These are phyloP conservation scores for Nakazawaea pomicola DNA, from an alignment of 805 yeast species.

Conservation along the genomic window DNA sequence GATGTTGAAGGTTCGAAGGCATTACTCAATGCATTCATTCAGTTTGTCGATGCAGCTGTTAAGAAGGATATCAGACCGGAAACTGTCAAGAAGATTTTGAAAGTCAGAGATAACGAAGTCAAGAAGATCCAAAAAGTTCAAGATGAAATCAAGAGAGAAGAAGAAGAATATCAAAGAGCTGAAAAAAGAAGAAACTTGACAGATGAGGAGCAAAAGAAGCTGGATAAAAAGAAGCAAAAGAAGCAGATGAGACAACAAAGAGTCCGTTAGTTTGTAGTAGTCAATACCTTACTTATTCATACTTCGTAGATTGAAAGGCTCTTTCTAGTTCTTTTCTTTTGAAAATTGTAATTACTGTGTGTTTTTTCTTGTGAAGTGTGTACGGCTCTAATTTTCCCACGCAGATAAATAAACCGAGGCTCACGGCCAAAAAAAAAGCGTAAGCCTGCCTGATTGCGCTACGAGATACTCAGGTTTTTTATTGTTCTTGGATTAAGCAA, in stretches of 20 bases:
- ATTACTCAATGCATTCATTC: conserved; percentile 51
- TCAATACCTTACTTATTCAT: no score
- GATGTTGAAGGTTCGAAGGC: conserved; percentile 46
- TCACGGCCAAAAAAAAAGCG: no score
- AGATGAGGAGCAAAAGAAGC: conserved; percentile 64
- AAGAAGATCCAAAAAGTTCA: conserved; percentile 63
- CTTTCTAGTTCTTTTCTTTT: neutral
- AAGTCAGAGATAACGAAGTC: conserved; percentile 71
- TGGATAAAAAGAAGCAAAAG: conserved; percentile 75
- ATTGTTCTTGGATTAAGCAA: no score
- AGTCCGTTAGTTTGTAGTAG: conserved; percentile 23
- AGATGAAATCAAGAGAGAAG: conserved; percentile 64
- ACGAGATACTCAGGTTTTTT: no score
- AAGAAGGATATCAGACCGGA: conserved; percentile 65
- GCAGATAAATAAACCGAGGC: no score
- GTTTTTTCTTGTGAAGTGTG: no score
- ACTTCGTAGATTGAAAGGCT: no score
- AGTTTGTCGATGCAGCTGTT: conserved; percentile 54
- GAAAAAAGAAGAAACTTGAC: conserved; percentile 63
- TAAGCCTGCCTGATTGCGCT: no score
- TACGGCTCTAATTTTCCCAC: no score
- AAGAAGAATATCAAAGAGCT: conserved; percentile 62
- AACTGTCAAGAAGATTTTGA: conserved; percentile 67
- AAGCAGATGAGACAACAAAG: conserved; percentile 63
- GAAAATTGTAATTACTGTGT: no score